Percentiles rank a stretch among this genome's conserved stretches.
phyloP scores from a whole-genome alignment of 805 yeast species.

The Pichia manshurica region DNA sequence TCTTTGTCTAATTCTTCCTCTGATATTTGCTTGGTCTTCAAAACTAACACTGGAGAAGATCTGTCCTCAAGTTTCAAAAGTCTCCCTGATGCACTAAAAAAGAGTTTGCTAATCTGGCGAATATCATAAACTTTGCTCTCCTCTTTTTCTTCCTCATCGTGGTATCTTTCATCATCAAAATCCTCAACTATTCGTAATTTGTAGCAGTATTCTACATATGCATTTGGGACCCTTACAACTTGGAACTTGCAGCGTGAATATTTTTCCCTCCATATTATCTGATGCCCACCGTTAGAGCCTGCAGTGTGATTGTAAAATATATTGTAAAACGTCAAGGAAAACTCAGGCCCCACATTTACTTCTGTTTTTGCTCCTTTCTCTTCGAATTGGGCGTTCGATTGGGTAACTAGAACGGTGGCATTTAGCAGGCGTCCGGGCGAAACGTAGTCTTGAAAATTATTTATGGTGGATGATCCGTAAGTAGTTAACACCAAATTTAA shows the following conservation, averaged over 20 bases:
- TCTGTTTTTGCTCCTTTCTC: not conserved
- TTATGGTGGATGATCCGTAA: constrained; percentile 55
- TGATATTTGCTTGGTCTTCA: constrained; percentile 38
- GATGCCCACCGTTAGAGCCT: constrained; percentile 36
- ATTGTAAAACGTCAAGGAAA: constrained; percentile 52
- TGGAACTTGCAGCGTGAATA: constrained; percentile 49
- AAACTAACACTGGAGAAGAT: constrained; percentile 58
- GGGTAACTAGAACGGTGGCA: constrained; percentile 44
- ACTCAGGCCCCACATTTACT: constrained; percentile 52
- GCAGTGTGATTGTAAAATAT: constrained; percentile 41
- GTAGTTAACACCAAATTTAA: constrained; percentile 61
- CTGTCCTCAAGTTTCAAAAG: constrained; percentile 57
- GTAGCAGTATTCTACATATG: constrained; percentile 34
- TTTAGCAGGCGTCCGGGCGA: constrained; percentile 65
- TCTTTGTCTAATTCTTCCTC: constrained; percentile 14
- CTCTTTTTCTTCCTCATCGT: constrained; percentile 49
- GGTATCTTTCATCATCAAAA: constrained; percentile 68
- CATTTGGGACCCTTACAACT: constrained; percentile 29
- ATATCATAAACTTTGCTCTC: constrained; percentile 33
- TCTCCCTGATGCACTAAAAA: constrained; percentile 66
- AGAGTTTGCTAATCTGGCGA: constrained; percentile 42
- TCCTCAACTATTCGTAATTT: constrained; percentile 46
- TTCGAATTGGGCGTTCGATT: constrained; percentile 31
- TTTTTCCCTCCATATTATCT: constrained; percentile 70
- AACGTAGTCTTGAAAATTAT: constrained; percentile 40